Evolutionary conservation across 1,139 yeast species (phyloP), one percentile per base, ranked within the genome.

Genomic region (Kurtzmaniella quercitrusa): DNA sequence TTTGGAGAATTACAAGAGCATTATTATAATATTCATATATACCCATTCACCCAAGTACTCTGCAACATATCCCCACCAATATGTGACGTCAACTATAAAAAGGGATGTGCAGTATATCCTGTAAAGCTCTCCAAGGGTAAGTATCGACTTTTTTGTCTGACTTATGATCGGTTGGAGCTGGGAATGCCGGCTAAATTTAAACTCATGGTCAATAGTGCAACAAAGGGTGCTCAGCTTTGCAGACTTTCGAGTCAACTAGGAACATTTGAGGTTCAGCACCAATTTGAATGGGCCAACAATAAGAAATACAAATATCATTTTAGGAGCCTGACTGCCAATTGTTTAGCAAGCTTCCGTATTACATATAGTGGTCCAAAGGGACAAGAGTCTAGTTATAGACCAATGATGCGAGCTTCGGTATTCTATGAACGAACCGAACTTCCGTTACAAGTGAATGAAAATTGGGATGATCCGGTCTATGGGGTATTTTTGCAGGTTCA

Each of bases 1-100:
- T 57, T 58, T 41, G 46, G 66, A 3, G 54, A 57, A 3, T 42
- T 49, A 8, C 48, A 47, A 19, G 57, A 56, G 25, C 51, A 62
- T 1, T 50, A 66, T 19, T 51, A 73, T 18, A 66, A 70, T 46
- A 52, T 73, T 19, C 81, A 78, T 45, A 40, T 81, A n/a, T 80
- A 42, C 17, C 41, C 29, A n/a, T 37, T 14, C 21, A 33, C 61
- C 6, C 65, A 61, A 44, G 41, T 66, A 15, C 62, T 62, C 42
- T 57, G 65, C 50, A 49, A 58, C 48, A 53, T 17, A 65, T 62
- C 39, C 55, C 59, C 19, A 3, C 51, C 73, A 0, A 41, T 61
- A 9, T 52, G 59, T 9, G 62, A 63, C 25, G 65, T 61, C 11
- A 58, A 63, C 41, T 73, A 71, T 46, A 52, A 59, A 5, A 49